Evolutionary conservation across 345 rosid genomes (phyloP), one percentile per base, ranked within the genome.

Genomic region (Linum lewisii): DNA sequence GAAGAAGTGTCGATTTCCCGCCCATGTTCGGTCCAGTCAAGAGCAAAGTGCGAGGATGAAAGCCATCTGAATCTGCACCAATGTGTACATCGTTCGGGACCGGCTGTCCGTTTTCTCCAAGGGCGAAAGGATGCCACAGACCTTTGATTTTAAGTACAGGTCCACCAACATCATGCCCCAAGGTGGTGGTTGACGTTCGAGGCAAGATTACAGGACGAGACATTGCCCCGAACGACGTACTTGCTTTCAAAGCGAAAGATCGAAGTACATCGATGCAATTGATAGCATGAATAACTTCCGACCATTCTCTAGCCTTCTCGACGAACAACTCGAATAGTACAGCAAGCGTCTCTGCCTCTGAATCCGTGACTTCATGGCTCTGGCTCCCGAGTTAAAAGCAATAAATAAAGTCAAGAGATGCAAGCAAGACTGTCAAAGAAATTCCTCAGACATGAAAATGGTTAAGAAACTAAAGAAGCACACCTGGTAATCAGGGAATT

Each of bases 1-100:
- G 95, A 59, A 92, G 73, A 70, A 92, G 95, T 51, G 98, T 88
- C 64, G 97, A 88, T 77, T 92, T 92, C 47, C 98, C 98, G 55
- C 98, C 96, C 98, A 92, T 92, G 69, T 92, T 92, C 20, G 98
- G 98, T 71, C 96, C 98, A 21, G 97, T 92, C 73, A 92, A 75
- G 59, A 88, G 69, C 73, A 92, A 73, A 5, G 86, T 74, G 65
- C 72, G 72, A 58, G 90, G 85, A 72, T 73, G 64, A 72, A 34
- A 54, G 68, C 77, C 76, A 66, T 73, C 70, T 54, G 60, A 25
- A 74, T 70, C 79, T 72, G 79, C 82, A 36, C 98, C 95, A 19
- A 92, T 95, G 68, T 76, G 54, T 45, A 88, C 45, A 73, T 83
- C 80, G 71, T 88, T 92, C 67, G 98, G 97, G 61, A 88, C 85